phyloP scores from a whole-genome alignment of 176 grass and related monocot genomes.

The Otatea glauca region DNA sequence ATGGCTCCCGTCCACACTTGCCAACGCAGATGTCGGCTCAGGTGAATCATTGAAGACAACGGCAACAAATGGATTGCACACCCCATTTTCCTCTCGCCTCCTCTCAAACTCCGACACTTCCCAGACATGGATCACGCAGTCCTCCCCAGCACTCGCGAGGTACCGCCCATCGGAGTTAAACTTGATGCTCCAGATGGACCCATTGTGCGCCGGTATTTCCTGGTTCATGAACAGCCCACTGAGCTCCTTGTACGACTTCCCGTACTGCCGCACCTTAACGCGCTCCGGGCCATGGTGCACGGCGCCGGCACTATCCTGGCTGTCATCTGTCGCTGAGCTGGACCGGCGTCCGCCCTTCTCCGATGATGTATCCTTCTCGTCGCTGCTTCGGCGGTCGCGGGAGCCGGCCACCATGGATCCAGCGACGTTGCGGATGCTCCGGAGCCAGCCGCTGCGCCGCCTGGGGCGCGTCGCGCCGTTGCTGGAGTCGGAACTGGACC shows the following conservation, averaged over 20 bases:
- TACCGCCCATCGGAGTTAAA: conserved; percentile 82
- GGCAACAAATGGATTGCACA: conserved; percentile 66
- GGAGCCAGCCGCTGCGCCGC: conserved; percentile 68
- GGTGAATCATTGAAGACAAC: conserved; percentile 60
- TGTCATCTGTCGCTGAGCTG: conserved; percentile 94
- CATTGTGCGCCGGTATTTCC: conserved; percentile 83
- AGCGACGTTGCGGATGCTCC: conserved; percentile 63
- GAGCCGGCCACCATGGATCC: conserved; percentile 55
- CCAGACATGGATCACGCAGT: conserved; percentile 95
- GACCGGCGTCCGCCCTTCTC: conserved; percentile 85
- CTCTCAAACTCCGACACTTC: conserved; percentile 71
- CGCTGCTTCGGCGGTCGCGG: conserved; percentile 70
- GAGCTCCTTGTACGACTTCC: conserved; percentile 91
- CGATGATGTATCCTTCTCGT: conserved; percentile 83
- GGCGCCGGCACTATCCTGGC: conserved; percentile 63
- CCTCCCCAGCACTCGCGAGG: conserved; percentile 88
- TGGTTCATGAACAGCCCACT: conserved; percentile 86
- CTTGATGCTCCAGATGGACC: conserved; percentile 89
- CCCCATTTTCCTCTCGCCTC: conserved; percentile 58
- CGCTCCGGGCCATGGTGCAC: conserved; percentile 59
- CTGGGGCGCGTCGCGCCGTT: conserved; percentile 43
- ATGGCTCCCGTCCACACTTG: conserved; percentile 50
- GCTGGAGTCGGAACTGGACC: conserved; percentile 52
- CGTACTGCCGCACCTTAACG: conserved; percentile 72
- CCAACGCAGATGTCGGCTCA: conserved; percentile 57